Conservation (phyloP, 2,329 filamentous ascomycete species). For the Tolypocladium nubicola region DNA sequence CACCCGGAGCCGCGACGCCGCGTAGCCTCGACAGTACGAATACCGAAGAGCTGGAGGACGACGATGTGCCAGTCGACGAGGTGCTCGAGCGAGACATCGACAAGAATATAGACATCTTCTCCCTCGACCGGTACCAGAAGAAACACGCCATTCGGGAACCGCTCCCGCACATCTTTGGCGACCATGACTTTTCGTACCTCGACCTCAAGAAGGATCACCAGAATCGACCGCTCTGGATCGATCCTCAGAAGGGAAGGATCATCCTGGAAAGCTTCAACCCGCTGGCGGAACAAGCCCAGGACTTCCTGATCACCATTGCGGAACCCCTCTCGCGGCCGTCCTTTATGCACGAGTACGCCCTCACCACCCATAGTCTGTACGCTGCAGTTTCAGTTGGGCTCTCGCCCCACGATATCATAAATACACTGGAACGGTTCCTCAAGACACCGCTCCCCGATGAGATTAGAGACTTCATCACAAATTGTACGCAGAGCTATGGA, state of each 20-base stretch:
- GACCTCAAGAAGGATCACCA: constrained; percentile 79
- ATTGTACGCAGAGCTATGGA: constrained; percentile 81
- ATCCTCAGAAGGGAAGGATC: constrained; percentile 75
- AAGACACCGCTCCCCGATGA: constrained; percentile 80
- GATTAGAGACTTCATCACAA: constrained; percentile 66
- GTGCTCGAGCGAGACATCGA: constrained; percentile 43
- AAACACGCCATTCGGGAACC: constrained; percentile 31
- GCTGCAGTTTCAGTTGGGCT: constrained; percentile 93
- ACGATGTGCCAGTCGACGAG: constrained; percentile 39
- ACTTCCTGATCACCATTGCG: constrained; percentile 91
- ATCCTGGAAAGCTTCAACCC: constrained; percentile 92
- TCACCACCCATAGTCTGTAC: constrained; percentile 89
- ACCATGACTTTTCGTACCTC: constrained; percentile 69
- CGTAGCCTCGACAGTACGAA: constrained; percentile 39
- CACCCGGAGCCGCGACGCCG: constrained; percentile 49
- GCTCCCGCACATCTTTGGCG: constrained; percentile 34
- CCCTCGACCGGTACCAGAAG: constrained; percentile 40
- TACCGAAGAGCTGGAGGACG: constrained; percentile 38
- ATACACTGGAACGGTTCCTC: constrained; percentile 74
- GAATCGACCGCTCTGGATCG: constrained; percentile 88
- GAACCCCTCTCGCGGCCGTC: constrained; percentile 85
- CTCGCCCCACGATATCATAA: constrained; percentile 80
- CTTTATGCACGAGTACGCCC: constrained; percentile 85
- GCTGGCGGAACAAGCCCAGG: constrained; percentile 75
- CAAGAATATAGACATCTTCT: constrained; percentile 51